phyloP scores from a whole-genome alignment of 2,329 filamentous ascomycete genomes.

The Sordariomycetes sp. region DNA sequence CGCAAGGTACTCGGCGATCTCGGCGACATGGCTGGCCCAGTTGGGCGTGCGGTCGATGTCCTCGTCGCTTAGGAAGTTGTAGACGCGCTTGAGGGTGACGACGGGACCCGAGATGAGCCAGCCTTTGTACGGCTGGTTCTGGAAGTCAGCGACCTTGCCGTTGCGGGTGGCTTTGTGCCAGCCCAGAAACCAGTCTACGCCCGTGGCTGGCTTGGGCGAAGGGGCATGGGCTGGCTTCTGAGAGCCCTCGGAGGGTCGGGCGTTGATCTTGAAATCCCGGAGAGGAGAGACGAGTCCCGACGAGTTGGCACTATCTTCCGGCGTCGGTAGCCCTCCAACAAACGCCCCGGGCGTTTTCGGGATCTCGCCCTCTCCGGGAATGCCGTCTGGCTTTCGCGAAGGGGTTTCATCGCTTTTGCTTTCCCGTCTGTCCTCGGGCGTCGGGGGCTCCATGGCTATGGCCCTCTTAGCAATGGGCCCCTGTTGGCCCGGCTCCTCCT shows the following conservation, averaged over 20 bases:
- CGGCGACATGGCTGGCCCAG: slow-evolving; percentile 25
- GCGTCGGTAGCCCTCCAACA: no score
- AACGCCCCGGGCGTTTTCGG: no score
- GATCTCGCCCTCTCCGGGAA: no score
- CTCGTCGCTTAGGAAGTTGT: slow-evolving; percentile 37
- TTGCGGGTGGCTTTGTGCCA: neutral
- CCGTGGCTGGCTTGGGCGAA: neutral
- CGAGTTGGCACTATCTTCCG: no score
- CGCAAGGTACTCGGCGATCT: slow-evolving; percentile 26
- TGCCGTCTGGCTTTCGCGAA: neutral
- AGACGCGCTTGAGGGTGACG: slow-evolving; percentile 19
- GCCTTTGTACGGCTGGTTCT: slow-evolving; percentile 15
- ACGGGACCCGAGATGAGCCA: slow-evolving; percentile 21
- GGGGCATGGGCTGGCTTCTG: neutral
- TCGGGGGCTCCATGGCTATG: neutral
- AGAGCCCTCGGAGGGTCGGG: neutral
- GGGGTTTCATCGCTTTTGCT: neutral
- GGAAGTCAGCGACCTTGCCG: neutral
- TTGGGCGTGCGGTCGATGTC: slow-evolving; percentile 28
- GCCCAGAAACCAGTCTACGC: neutral
- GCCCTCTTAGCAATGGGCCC: neutral
- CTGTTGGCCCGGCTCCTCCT: neutral
- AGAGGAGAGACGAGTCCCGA: no score
- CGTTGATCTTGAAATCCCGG: no score
- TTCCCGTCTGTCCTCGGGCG: neutral